Conservation (phyloP, 345 rosid genomes). For the Eucalyptus urophylla region DNA sequence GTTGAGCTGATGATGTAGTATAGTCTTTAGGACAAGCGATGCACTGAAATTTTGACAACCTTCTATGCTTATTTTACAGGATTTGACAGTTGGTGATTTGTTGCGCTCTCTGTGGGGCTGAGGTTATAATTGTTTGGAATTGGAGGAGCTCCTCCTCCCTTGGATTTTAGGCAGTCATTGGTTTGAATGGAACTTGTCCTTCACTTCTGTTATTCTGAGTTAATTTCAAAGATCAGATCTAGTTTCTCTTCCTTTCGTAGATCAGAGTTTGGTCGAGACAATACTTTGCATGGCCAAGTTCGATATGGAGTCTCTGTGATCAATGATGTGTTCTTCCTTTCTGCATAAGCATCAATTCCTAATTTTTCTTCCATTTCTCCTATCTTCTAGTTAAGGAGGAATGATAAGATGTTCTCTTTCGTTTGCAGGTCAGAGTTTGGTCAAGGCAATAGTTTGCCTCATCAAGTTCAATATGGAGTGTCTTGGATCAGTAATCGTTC, state of each 20-base stretch:
- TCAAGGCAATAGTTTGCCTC: neutral
- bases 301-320: neutral
- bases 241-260: neutral
- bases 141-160: too few relatives aligned
- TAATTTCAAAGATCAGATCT: too few relatives aligned
- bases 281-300: neutral
- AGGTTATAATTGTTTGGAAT: too few relatives aligned
- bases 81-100: too few relatives aligned
- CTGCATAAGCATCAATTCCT: neutral
- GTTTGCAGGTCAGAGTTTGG: neutral
- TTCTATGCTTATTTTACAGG: too few relatives aligned
- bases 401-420: neutral
- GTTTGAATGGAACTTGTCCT: too few relatives aligned
- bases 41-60: too few relatives aligned
- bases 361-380: neutral
- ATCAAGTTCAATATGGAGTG: neutral
- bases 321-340: neutral
- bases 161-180: too few relatives aligned
- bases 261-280: neutral
- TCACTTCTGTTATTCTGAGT: too few relatives aligned
- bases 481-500: neutral
- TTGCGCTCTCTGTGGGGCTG: too few relatives aligned
- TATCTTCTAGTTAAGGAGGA: neutral
- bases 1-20: too few relatives aligned
- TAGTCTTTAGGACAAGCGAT: too few relatives aligned